These are phyloP conservation scores for Wallemia mellicola DNA, from an alignment of 1,284 basidiomycete species.

Conservation along the genomic window DNA sequence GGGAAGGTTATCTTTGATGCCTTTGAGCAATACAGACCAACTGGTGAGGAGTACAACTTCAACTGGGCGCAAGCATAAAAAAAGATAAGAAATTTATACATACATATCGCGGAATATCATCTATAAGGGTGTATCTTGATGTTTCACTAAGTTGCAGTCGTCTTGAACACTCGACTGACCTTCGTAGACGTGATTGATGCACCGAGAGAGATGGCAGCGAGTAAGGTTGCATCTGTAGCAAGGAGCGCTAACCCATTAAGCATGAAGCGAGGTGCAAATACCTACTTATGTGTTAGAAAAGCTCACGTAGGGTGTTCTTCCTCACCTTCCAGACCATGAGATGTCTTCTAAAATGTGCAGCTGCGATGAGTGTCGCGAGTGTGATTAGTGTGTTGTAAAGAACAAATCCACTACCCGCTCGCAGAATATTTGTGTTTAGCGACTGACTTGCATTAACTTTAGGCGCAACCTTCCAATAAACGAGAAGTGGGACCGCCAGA, in stretches of 20 bases:
- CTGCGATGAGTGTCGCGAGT: conserved; percentile 37
- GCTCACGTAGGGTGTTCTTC: too few species aligned
- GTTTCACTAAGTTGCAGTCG: not conserved
- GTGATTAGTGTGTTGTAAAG: conserved; percentile 38
- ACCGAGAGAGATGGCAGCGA: conserved; percentile 16
- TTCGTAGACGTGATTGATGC: conserved; percentile 13
- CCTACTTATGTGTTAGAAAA: conserved; percentile 95
- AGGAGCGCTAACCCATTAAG: conserved; percentile 24
- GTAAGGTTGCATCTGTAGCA: conserved; percentile 17
- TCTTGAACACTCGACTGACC: conserved; percentile 8
- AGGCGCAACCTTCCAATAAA: conserved; percentile 64
- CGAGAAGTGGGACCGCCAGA: conserved; percentile 38
- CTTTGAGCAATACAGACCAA: not conserved
- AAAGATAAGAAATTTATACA: too few species aligned
- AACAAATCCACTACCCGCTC: conserved; percentile 30
- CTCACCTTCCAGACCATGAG: conserved; percentile 32
- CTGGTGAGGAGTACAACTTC: not conserved
- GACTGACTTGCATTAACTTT: conserved; percentile 13
- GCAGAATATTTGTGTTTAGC: conserved; percentile 17
- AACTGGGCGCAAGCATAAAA: not conserved
- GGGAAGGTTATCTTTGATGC: not conserved
- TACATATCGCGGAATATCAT: too few species aligned
- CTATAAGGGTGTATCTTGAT: too few species aligned
- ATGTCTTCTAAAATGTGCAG: conserved; percentile 53
- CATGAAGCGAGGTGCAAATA: conserved; percentile 88